Evolutionary conservation across 148 eudicot genomes (phyloP).

Genomic region (Heliamphora exappendiculata): DNA sequence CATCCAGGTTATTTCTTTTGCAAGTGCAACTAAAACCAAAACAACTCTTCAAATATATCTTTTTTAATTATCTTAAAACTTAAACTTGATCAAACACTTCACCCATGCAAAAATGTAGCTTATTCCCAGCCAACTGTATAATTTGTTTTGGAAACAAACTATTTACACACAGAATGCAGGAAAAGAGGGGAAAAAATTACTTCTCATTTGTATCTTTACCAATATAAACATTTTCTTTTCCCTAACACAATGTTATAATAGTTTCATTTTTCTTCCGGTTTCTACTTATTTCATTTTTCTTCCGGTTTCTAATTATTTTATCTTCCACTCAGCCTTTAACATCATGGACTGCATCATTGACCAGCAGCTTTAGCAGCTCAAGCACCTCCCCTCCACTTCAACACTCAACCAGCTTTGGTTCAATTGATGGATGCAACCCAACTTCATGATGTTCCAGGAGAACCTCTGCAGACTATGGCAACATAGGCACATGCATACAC

Average conservation of each 20-base stretch:
- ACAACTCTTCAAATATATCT: background rate
- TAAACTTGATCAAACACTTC: background rate
- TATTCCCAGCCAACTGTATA: background rate
- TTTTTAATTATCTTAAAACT: background rate
- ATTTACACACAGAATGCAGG: background rate
- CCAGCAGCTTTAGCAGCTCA: background rate
- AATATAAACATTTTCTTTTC: too few relatives aligned
- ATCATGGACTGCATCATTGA: background rate
- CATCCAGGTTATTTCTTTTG: too few relatives aligned
- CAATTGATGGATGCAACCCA: conserved; percentile 1
- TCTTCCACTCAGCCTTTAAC: background rate
- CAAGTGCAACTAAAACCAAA: too few relatives aligned
- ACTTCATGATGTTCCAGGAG: background rate
- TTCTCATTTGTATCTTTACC: background rate
- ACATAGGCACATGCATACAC: background rate
- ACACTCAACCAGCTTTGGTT: background rate
- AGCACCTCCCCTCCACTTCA: background rate
- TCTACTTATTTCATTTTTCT: too few relatives aligned
- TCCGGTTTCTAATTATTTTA: too few relatives aligned
- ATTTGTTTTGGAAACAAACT: background rate
- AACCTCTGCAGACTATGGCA: background rate
- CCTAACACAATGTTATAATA: background rate
- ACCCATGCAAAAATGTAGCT: background rate
- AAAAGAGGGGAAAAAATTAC: too few relatives aligned
- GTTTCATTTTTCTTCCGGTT: too few relatives aligned